phyloP scores from a whole-genome alignment of 495 filamentous ascomycete species.

The Margaritispora aquatica region DNA sequence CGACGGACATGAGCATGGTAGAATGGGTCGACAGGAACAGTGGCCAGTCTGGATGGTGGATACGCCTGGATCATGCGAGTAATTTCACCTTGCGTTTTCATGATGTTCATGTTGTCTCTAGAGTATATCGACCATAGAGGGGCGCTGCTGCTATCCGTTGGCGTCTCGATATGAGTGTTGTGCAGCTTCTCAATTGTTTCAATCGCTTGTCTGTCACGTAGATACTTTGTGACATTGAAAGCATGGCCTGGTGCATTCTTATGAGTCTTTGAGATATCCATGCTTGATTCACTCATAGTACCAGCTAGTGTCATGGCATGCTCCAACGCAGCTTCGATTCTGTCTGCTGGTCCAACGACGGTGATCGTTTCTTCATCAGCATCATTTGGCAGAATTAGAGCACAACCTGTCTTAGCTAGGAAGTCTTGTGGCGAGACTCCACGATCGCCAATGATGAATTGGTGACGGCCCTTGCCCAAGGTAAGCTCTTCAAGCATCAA shows the following conservation, averaged over 20 bases:
- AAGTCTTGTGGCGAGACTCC: constrained; percentile 77
- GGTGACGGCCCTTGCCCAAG: constrained; percentile 74
- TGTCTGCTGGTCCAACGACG: constrained; percentile 71
- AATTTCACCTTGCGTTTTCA: constrained; percentile 75
- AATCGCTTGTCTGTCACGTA: constrained; percentile 69
- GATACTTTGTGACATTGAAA: constrained; percentile 75
- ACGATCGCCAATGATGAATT: constrained; percentile 81
- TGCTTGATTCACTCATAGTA: constrained; percentile 69
- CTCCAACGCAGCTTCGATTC: constrained; percentile 65
- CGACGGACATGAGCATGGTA: constrained; percentile 72
- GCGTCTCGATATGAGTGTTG: constrained; percentile 74
- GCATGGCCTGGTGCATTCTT: constrained; percentile 73
- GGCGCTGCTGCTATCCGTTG: constrained; percentile 52
- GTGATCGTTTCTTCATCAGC: constrained; percentile 75
- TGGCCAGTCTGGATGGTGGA: constrained; percentile 66
- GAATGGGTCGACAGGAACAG: constrained; percentile 74
- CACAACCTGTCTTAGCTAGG: constrained; percentile 83
- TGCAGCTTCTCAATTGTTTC: constrained; percentile 70
- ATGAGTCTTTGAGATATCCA: constrained; percentile 74
- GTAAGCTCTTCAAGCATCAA: constrained; percentile 66
- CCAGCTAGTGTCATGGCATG: constrained; percentile 76
- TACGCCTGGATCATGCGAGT: constrained; percentile 72
- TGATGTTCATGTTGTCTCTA: constrained; percentile 73
- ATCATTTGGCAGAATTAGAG: constrained; percentile 69
- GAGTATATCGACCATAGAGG: constrained; percentile 80